Evolutionary conservation across 306 rosid species (phyloP), one percentile per base, ranked within the genome.

Genomic region (Fagus sylvatica): DNA sequence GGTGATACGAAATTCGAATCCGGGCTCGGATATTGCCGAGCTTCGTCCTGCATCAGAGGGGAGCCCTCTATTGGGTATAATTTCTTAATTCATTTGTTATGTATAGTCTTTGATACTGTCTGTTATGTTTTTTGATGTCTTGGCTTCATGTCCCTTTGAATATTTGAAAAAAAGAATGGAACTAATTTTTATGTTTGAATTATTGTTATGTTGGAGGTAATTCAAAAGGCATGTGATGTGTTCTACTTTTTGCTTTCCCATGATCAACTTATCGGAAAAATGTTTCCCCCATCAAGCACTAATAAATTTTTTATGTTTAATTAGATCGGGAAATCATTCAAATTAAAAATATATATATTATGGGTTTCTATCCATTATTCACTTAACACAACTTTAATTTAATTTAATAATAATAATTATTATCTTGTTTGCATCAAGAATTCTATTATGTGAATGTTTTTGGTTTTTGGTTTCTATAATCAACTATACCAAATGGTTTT

Each of bases 31-130:
- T 78, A 85, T 85, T 71, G 97, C 87, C 28, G 91, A 96, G 80
- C 93, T 96, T 73, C 90, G 91, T 87, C 89, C 91, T 1, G 96
- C 99, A 30, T 90, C 96, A 37, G 90, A 89, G 68, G 93, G 98
- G 76, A 96, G 97, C 78, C 91, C 95, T 69, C 89, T 96, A 77
- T 70, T 93, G 77, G 98, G 99, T 96, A 83, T 82, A 74, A 4
- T 41, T 79, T 51, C 19, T 48, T 9, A 28, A 12, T 57, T 10
- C 53, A 12, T 46, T 5, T 59, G 15, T 2, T 53, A 40, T 51
- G 54, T 49, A 49, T 48, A 13, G 22, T 42, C 22, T 42, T 7
- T 70, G 55, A 33, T 61, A 43, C 41, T 68, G 48, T 41, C n/a
- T 17, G 71, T 33, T 46, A 5, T 43, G 48, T 54, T 62, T 33